Evolutionary conservation across 164 flowering plant genomes (phyloP).

Genomic region (Chimonanthus praecox): DNA sequence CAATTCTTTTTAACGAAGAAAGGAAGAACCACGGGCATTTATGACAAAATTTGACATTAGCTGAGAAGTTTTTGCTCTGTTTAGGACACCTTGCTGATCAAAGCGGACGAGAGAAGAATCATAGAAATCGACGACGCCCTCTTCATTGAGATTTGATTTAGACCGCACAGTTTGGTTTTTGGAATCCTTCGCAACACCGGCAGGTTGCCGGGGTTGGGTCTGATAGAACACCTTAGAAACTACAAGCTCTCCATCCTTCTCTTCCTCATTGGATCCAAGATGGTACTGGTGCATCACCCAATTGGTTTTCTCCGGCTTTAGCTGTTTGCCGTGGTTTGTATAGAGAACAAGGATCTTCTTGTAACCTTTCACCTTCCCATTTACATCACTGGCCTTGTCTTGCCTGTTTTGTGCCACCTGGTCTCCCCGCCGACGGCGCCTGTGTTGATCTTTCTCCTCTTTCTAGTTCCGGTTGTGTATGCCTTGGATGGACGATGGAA

Average conservation of each 20-base stretch:
- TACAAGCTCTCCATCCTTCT: constrained; percentile 88
- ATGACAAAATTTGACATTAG: constrained; percentile 34
- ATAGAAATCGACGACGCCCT: constrained; percentile 32
- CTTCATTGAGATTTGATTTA: not conserved
- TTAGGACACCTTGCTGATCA: constrained; percentile 22
- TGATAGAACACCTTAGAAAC: constrained; percentile 91
- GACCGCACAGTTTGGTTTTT: not conserved
- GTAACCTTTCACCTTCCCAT: constrained; percentile 59
- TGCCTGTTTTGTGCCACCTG: constrained; percentile 97
- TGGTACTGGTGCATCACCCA: constrained; percentile 99
- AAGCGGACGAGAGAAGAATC: constrained; percentile 20
- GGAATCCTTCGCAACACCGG: constrained; percentile 24
- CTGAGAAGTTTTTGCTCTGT: constrained; percentile 42
- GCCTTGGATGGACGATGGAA: constrained; percentile 95
- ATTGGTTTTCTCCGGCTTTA: constrained; percentile 85
- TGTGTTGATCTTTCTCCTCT: constrained; percentile 75
- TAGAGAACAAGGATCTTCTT: constrained; percentile 90
- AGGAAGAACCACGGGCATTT: constrained; percentile 53
- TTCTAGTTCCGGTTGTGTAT: constrained; percentile 92
- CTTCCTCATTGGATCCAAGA: constrained; percentile 75
- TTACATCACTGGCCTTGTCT: constrained; percentile 63
- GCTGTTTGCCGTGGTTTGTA: constrained; percentile 81
- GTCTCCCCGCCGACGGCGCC: constrained; percentile 84
- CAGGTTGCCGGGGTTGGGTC: constrained; percentile 89
- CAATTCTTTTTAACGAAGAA: constrained; percentile 18